Percentiles rank a stretch among this genome's conserved stretches.
phyloP scores from a whole-genome alignment of 768 basidiomycete species.

The Agrocybe pediades region DNA sequence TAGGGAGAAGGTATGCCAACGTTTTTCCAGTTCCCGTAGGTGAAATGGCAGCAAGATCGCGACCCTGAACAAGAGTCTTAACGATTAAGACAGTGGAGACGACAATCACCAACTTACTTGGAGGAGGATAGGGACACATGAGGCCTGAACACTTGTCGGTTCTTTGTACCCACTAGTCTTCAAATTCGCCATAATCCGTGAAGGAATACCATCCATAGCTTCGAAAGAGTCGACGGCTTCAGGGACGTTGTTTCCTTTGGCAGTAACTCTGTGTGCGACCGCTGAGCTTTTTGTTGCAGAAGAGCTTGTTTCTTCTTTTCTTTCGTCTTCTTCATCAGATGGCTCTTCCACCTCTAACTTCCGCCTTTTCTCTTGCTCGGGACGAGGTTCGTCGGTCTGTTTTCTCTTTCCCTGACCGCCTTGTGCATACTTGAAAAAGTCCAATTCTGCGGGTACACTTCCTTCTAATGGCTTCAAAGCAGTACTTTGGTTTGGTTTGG shows the following conservation, averaged over 20 bases:
- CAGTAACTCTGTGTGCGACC: constrained; percentile 59
- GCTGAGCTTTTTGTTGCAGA: not conserved
- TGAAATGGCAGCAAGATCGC: constrained; percentile 92
- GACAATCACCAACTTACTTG: constrained; percentile 64
- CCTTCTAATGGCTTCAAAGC: constrained; percentile 25
- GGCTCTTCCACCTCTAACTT: constrained; percentile 30
- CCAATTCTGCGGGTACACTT: constrained; percentile 74
- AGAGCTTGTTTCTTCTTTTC: constrained; percentile 16
- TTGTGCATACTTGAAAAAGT: constrained; percentile 90
- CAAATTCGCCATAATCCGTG: constrained; percentile 68
- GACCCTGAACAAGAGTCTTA: constrained; percentile 42
- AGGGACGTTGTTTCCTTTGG: constrained; percentile 77
- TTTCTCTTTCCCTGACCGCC: constrained; percentile 58
- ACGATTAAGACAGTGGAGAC: constrained; percentile 9
- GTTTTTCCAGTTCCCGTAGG: constrained; percentile 99
- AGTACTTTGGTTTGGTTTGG: constrained; percentile 1
- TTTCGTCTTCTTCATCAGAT: constrained; percentile 23
- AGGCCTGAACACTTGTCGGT: constrained; percentile 83
- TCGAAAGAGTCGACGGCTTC: constrained; percentile 57
- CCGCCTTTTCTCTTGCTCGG: constrained; percentile 32
- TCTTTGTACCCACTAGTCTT: constrained; percentile 54
- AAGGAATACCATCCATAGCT: constrained; percentile 57
- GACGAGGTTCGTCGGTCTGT: constrained; percentile 17
- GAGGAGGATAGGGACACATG: constrained; percentile 78
- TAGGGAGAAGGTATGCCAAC: constrained; percentile 85